A percentile compares a stretch with the other conserved stretches of the same genome.
Evolutionary conservation across 1,284 basidiomycete genomes (phyloP).

Genomic region (Cutaneotrichosporon spelunceum): DNA sequence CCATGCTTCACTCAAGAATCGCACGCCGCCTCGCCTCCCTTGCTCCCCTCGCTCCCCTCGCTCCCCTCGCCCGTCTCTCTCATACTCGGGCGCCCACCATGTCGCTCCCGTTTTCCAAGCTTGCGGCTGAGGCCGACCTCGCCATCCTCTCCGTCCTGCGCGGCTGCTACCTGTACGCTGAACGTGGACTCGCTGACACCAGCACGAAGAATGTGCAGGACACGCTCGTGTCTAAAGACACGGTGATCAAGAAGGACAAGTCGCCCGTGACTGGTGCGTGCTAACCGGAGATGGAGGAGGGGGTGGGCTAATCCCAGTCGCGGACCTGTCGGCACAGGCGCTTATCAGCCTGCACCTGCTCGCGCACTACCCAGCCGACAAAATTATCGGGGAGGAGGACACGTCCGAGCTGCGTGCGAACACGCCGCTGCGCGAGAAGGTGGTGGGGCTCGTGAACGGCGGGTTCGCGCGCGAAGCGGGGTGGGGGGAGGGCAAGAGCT

Average conservation of each 20-base stretch:
- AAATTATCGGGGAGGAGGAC: conserved; percentile 95
- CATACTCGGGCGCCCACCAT: background rate
- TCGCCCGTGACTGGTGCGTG: conserved; percentile 83
- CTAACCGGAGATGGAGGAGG: background rate
- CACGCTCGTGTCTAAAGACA: conserved; percentile 80
- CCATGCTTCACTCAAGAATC: background rate
- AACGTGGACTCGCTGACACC: background rate
- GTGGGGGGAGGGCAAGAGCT: conserved; percentile 41
- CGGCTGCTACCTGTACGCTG: conserved; percentile 62
- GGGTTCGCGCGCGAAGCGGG: conserved; percentile 56
- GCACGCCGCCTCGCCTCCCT: background rate
- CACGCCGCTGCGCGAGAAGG: conserved; percentile 63
- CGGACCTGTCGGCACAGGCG: conserved; percentile 85
- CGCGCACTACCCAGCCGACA: conserved; percentile 75
- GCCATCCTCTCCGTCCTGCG: conserved; percentile 86
- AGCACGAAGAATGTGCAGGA: conserved; percentile 85
- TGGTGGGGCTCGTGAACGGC: conserved; percentile 79
- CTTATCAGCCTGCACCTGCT: conserved; percentile 75
- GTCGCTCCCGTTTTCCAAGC: conserved; percentile 42
- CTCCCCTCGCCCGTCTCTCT: background rate
- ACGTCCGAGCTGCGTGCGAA: conserved; percentile 67
- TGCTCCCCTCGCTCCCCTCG: background rate
- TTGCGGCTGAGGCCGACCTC: conserved; percentile 54
- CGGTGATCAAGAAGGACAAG: conserved; percentile 87
- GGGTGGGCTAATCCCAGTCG: conserved; percentile 58